Conservation (phyloP, 305 asterid genomes). For the Fraxinus angustifolia region DNA sequence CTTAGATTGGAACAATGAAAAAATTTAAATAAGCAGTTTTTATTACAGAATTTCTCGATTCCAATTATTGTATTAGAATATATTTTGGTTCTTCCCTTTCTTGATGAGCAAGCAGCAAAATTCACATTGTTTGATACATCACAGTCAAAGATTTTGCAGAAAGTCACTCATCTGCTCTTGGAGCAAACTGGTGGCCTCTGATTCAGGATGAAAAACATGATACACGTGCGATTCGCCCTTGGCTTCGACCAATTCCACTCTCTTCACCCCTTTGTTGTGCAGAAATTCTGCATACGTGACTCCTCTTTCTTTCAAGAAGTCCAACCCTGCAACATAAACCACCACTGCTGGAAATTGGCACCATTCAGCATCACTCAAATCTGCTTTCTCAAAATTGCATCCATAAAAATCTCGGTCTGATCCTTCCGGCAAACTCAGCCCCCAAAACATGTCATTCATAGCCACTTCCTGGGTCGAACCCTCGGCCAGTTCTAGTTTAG, state of each 20-base stretch:
- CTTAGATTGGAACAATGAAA: not conserved
- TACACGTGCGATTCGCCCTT: conserved; percentile 57
- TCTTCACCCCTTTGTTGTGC: conserved; percentile 45
- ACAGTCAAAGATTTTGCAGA: conserved; percentile 24
- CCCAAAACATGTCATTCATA: conserved; percentile 73
- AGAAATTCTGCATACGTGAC: conserved; percentile 52
- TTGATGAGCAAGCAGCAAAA: not conserved
- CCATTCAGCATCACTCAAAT: conserved; percentile 36
- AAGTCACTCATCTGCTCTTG: conserved; percentile 49
- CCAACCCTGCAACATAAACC: conserved; percentile 63
- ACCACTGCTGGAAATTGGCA: conserved; percentile 42
- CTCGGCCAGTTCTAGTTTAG: conserved; percentile 43
- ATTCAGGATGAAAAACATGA: conserved; percentile 58
- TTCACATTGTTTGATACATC: not conserved
- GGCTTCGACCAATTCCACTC: conserved; percentile 55
- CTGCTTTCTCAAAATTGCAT: conserved; percentile 48
- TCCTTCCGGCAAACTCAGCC: conserved; percentile 62
- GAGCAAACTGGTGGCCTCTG: conserved; percentile 53
- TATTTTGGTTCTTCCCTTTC: not conserved
- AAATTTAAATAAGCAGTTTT: not conserved
- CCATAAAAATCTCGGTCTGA: conserved; percentile 51
- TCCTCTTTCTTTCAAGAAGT: conserved; percentile 80
- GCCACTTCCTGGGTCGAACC: conserved; percentile 38
- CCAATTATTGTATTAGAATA: not conserved
- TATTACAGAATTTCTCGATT: too few species aligned